Base-by-base conservation (phyloP, 164 flowering plant species). In the Berberis thunbergii region DNA sequence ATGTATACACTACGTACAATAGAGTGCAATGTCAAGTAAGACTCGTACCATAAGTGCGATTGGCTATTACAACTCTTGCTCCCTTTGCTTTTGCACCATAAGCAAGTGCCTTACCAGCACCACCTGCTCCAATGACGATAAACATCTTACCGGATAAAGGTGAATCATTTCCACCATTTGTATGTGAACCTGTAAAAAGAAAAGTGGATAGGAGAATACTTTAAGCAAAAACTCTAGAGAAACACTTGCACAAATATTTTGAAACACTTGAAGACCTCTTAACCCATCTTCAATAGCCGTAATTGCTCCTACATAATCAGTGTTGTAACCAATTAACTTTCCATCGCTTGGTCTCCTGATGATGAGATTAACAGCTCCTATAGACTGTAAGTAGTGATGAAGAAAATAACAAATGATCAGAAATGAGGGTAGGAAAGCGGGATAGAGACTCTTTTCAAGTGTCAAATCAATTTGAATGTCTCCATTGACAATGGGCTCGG, bases 21-120 rank as follows among this genome's bases (percentile, higher is more conserved):
- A 59, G 6, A 4, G 12, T 49, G 26, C 54, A 41, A 3, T 3
- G 53, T 10, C 45, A 50, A 61, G 8, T 54, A 65, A 45, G 63
- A 67, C 43, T 54, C 68, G 70, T 71, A 91, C 98, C 96, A 72
- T 77, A 88, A 38, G 92, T 89, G 52, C 97, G 92, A 72, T 91
- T 89, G 61, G 97, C 97, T 72, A 91, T 81, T 41, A 86, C 86
- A 54, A 91, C 87, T 68, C 81, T 80, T 6, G 97, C 98, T 41
- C 98, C 96, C 75, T 91, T 91, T 64, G 77, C 88, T 73, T 87
- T 88, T 53, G 95, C 98, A 66, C 99, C 99, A 83, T 81, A 95
- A 70, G 98, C 99, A 77, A 95, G 92, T 62, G 99, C 97, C 81
- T 88, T 91, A 57, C 98, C 99, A 68, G 99, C 99, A 54, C 99